Evolutionary conservation across 306 rosid genomes (phyloP).

Genomic region (Rosa multiflora): DNA sequence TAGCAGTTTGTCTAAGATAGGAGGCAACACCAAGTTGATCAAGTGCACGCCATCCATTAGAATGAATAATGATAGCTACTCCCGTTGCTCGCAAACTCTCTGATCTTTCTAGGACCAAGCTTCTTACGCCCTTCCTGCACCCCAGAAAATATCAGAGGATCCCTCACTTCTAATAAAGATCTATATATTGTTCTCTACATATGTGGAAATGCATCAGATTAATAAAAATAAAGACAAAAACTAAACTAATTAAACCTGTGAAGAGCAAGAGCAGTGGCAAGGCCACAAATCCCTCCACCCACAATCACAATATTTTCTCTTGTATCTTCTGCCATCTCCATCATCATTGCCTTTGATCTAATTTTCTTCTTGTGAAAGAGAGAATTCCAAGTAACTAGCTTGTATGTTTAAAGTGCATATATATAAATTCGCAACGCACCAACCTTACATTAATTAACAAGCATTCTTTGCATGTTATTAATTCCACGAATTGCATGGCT

Average conservation of each 20-base stretch:
- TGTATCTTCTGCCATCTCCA: constrained; percentile 3
- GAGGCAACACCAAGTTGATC: constrained; percentile 26
- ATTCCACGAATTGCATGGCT: too few species aligned
- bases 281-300: constrained; percentile 29
- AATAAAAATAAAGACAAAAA: too few species aligned
- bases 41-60: constrained; percentile 29
- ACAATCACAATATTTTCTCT: constrained; percentile 15
- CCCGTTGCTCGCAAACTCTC: constrained; percentile 12
- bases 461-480: too few species aligned
- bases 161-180: too few species aligned
- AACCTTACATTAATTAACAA: too few species aligned
- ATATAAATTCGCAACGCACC: too few species aligned
- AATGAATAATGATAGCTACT: constrained; percentile 8
- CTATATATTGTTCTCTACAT: too few species aligned
- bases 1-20: constrained; percentile 8
- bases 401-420: too few species aligned
- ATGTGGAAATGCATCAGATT: too few species aligned
- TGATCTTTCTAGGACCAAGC: constrained; percentile 20
- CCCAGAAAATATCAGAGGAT: not conserved
- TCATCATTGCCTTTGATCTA: not conserved
- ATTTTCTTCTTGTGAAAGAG: not conserved
- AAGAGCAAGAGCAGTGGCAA: constrained; percentile 30
- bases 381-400: not conserved
- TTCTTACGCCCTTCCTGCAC: constrained; percentile 15
- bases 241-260: constrained; percentile 11